Percentiles rank a stretch among this genome's conserved stretches.
Evolutionary conservation across 805 yeast genomes (phyloP).

Genomic region (Candida mattraensis): DNA sequence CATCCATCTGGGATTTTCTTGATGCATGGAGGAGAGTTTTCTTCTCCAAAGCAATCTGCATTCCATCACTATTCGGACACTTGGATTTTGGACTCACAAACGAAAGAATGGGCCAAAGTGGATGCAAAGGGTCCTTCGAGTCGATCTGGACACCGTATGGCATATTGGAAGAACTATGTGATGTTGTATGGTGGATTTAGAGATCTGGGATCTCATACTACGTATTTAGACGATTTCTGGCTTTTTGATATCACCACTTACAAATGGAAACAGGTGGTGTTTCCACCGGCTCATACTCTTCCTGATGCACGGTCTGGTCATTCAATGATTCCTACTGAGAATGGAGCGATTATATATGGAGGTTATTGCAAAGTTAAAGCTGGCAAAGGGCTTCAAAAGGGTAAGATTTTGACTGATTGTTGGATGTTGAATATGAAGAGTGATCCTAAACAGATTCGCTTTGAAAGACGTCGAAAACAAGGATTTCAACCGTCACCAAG

Average conservation of each 20-base stretch:
- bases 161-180: slow-evolving; percentile 88
- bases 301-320: slow-evolving; percentile 97
- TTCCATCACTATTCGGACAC: slow-evolving; percentile 96
- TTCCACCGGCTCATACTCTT: slow-evolving; percentile 72
- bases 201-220: slow-evolving; percentile 80
- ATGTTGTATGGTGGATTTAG: slow-evolving; percentile 90
- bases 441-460: slow-evolving; percentile 72
- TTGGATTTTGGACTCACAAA: slow-evolving; percentile 83
- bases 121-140: slow-evolving; percentile 81
- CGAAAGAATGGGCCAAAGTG: slow-evolving; percentile 87
- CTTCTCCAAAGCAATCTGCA: slow-evolving; percentile 92
- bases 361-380: slow-evolving; percentile 95
- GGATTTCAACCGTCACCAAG: slow-evolving; percentile 91
- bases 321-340: slow-evolving; percentile 73
- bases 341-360: slow-evolving; percentile 86
- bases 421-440: slow-evolving; percentile 88
- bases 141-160: slow-evolving; percentile 89
- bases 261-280: slow-evolving; percentile 88
- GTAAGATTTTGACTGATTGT: slow-evolving; percentile 81
- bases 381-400: slow-evolving; percentile 82
- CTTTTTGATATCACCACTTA: slow-evolving; percentile 84
- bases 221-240: slow-evolving; percentile 88
- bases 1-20: slow-evolving; percentile 88
- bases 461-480: slow-evolving; percentile 89
- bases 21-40: slow-evolving; percentile 95